Percentiles rank a stretch among this genome's conserved stretches.
Evolutionary conservation across 306 rosid genomes (phyloP).

Genomic region (Corylus avellana): DNA sequence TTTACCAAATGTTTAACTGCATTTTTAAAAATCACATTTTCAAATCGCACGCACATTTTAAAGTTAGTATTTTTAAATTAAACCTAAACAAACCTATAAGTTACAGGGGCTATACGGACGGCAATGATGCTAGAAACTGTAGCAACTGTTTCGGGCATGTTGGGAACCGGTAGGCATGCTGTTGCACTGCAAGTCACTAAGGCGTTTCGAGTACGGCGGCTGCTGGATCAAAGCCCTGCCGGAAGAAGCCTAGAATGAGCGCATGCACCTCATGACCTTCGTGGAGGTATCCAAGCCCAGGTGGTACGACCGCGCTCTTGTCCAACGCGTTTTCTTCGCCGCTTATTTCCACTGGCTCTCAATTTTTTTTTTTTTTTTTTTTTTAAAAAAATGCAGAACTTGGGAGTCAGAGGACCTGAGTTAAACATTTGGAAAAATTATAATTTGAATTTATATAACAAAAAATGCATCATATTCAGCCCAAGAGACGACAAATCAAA

Average conservation of each 20-base stretch:
- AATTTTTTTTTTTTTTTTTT: no score
- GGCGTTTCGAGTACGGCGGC: conserved; percentile 71
- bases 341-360: no score
- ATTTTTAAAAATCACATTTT: no score
- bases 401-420: background rate
- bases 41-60: no score
- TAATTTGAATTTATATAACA: no score
- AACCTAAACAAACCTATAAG: no score
- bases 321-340: conserved; percentile 70
- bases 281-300: conserved; percentile 68
- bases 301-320: conserved; percentile 76
- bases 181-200: conserved; percentile 59
- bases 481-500: background rate
- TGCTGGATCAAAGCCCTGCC: conserved; percentile 71
- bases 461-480: background rate
- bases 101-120: no score
- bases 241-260: conserved; percentile 79
- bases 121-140: conserved; percentile 90
- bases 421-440: background rate
- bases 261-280: conserved; percentile 80
- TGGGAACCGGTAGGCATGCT: conserved; percentile 53
- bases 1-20: no score
- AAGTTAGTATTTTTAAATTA: no score
- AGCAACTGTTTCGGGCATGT: conserved; percentile 87
- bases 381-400: no score